Conservation (phyloP, 1,139 yeast species). For the Sugiyamaella xylanicola region DNA sequence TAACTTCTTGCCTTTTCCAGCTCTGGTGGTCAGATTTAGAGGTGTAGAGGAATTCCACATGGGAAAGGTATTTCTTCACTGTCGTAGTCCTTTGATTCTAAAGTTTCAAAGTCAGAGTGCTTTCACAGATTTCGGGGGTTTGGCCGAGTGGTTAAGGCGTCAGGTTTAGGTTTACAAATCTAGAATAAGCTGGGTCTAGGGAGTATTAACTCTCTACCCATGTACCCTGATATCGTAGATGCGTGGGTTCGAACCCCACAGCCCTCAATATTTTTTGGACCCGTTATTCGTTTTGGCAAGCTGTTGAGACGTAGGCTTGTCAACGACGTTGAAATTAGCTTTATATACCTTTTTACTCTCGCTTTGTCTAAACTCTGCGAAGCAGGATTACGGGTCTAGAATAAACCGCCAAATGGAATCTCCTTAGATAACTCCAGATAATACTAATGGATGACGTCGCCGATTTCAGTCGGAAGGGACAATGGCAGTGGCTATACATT, state of each 20-base stretch:
- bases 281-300: not conserved
- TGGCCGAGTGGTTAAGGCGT: constrained; percentile 20
- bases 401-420: too few relatives aligned
- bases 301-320: not conserved
- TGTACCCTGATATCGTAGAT: constrained; percentile 16
- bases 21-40: too few relatives aligned
- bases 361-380: too few relatives aligned
- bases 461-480: too few relatives aligned
- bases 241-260: constrained; percentile 18
- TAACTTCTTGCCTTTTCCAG: too few relatives aligned
- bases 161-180: constrained; percentile 17
- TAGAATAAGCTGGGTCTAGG: constrained; percentile 13
- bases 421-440: too few relatives aligned
- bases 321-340: not conserved
- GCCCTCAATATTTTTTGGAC: constrained; percentile 12
- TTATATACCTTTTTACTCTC: too few relatives aligned
- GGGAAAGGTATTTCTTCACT: too few relatives aligned
- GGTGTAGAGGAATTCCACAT: too few relatives aligned
- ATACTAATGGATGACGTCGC: too few relatives aligned
- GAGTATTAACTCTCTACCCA: not conserved
- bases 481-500: too few relatives aligned
- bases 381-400: too few relatives aligned
- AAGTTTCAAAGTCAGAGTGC: not conserved
- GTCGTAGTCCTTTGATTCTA: not conserved
- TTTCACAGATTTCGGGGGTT: constrained; percentile 1